phyloP scores from a whole-genome alignment of 169 alveolate genomes.

The Cyclospora cayetanensis region DNA sequence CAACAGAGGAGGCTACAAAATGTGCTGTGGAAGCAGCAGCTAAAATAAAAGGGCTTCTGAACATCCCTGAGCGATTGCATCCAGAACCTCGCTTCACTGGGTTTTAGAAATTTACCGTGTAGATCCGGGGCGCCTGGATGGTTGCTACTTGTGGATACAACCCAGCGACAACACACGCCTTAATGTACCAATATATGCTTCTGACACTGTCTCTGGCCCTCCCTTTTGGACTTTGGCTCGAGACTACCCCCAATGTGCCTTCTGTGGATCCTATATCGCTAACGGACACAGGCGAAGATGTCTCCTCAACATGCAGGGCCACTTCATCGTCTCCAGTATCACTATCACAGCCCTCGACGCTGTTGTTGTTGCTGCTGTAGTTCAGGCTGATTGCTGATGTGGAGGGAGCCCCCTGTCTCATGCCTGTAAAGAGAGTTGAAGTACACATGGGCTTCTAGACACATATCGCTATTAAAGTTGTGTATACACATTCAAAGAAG shows the following conservation, averaged over 20 bases:
- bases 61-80: no score
- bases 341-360: background rate
- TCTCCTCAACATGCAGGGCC: slow-evolving; percentile 14
- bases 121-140: slow-evolving; percentile 52
- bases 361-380: slow-evolving; percentile 8
- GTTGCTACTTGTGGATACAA: slow-evolving; percentile 69
- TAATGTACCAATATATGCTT: slow-evolving; percentile 45
- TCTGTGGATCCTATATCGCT: no score
- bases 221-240: background rate
- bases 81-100: no score
- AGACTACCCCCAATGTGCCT: background rate
- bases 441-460: no score
- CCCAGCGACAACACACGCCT: slow-evolving; percentile 69
- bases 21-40: no score
- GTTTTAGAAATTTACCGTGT: slow-evolving; percentile 26
- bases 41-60: no score
- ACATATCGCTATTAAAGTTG: no score
- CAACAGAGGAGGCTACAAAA: background rate
- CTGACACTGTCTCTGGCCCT: slow-evolving; percentile 2
- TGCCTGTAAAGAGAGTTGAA: no score
- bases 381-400: background rate
- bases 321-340: slow-evolving; percentile 41
- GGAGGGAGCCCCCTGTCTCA: background rate
- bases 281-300: background rate
- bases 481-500: no score